These are phyloP conservation scores for Colletotrichum noveboracense DNA, from an alignment of 2,329 filamentous ascomycete species.

Conservation along the genomic window DNA sequence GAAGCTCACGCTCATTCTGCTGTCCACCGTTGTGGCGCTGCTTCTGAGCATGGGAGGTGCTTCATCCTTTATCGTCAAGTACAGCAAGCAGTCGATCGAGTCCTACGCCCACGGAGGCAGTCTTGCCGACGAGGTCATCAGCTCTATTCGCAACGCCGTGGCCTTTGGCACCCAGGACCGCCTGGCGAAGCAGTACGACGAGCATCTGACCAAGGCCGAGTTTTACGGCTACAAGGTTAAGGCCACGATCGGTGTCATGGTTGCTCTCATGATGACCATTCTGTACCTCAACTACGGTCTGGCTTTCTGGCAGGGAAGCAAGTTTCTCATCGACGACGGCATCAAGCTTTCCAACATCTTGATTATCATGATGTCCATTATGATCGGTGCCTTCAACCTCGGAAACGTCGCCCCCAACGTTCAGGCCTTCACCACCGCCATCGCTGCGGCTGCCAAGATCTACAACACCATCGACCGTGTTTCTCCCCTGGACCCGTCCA, in stretches of 20 bases:
- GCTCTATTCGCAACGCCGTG: slow-evolving; percentile 88
- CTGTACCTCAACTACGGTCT: slow-evolving; percentile 88
- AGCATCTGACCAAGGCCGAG: slow-evolving; percentile 75
- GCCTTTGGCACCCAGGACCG: slow-evolving; percentile 95
- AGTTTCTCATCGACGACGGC: slow-evolving; percentile 71
- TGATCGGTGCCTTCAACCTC: slow-evolving; percentile 91
- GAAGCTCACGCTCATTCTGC: slow-evolving; percentile 89
- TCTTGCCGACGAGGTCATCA: slow-evolving; percentile 92
- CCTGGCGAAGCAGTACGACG: slow-evolving; percentile 85
- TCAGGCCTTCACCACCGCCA: slow-evolving; percentile 83
- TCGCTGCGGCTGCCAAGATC: slow-evolving; percentile 89
- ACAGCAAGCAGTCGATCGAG: slow-evolving; percentile 77
- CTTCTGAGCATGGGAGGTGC: slow-evolving; percentile 77
- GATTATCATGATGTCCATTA: slow-evolving; percentile 87
- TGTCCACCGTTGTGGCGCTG: slow-evolving; percentile 81
- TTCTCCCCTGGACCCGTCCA: slow-evolving; percentile 83
- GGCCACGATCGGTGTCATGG: slow-evolving; percentile 74
- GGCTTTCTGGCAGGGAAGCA: slow-evolving; percentile 86
- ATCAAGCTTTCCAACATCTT: slow-evolving; percentile 74
- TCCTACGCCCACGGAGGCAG: slow-evolving; percentile 86
- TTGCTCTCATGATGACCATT: slow-evolving; percentile 82
- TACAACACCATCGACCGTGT: slow-evolving; percentile 89
- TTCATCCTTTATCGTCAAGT: slow-evolving; percentile 78
- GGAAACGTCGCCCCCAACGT: slow-evolving; percentile 86
- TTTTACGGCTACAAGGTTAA: slow-evolving; percentile 80